Evolutionary conservation across 805 yeast genomes (phyloP).

Genomic region (Wickerhamiella sorbophila): DNA sequence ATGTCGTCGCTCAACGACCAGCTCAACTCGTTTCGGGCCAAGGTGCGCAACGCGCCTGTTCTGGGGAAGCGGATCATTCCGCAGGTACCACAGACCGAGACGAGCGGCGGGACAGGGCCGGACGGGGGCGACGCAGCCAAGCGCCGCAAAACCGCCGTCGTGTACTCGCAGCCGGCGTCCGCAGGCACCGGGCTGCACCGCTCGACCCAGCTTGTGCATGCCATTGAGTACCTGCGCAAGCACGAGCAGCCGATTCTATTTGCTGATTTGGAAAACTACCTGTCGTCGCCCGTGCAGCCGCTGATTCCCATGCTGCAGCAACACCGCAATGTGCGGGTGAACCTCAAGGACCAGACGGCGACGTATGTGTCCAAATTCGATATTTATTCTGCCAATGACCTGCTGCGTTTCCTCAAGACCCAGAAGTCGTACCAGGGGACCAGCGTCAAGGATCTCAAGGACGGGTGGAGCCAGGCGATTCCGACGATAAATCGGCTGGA

Average conservation of each 20-base stretch:
- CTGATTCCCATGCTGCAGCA: constrained; percentile 58
- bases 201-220: constrained; percentile 77
- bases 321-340: constrained; percentile 62
- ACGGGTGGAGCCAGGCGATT: constrained; percentile 90
- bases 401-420: constrained; percentile 54
- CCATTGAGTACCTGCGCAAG: constrained; percentile 72
- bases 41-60: constrained; percentile 44
- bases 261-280: constrained; percentile 48
- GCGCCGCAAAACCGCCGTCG: constrained; percentile 15
- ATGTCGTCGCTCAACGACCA: constrained; percentile 37
- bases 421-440: constrained; percentile 83
- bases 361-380: constrained; percentile 84
- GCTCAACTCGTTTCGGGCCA: constrained; percentile 49
- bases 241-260: constrained; percentile 57
- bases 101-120: constrained; percentile 12
- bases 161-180: constrained; percentile 25
- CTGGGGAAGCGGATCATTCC: constrained; percentile 25
- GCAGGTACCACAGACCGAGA: constrained; percentile 9
- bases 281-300: constrained; percentile 48
- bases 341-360: constrained; percentile 45
- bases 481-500: constrained; percentile 70
- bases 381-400: constrained; percentile 65
- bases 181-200: constrained; percentile 41
- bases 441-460: constrained; percentile 64
- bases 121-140: constrained; percentile 13